Evolutionary conservation across 1,284 basidiomycete species (phyloP), one percentile per base, ranked within the genome.

Genomic region (Marasmius sp.): DNA sequence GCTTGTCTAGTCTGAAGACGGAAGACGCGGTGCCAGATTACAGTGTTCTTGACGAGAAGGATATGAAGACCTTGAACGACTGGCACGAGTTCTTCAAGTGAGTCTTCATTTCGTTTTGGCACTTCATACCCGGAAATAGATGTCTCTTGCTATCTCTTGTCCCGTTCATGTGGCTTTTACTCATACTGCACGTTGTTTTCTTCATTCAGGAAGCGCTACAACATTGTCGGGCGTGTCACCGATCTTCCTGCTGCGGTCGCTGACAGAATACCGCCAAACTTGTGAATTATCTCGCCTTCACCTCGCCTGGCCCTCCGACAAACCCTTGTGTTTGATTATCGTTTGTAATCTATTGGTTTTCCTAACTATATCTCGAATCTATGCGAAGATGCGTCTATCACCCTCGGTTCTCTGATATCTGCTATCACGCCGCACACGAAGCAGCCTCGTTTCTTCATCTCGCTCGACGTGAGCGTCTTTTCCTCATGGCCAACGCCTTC

Each of bases 11-110:
- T 68, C 79, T 98, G 68, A 94, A 95, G 67, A 77, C 82, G 5
- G 92, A 95, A 73, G 91, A 98, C 71, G 97, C 96, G 0, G 82
- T 95, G 3, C 77, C 94, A 4, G 96, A 99, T 73, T 98, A 94
- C 74, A 93, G 89, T 66, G 78, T 74, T 0, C 82, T 99, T 52
- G 83, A 85, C 58, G 88, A 87, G 65, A 85, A 85, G 66, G 93
- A 97, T 72, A 74, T 78, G 74, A 94, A 94, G 75, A 92, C 94
- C 1, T 81, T 98, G 58, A 85, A 97, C 65, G 94, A 97, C 69
- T 98, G 97, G 97, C 83, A 91, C 72, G 71, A 80, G 6, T 97
- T 96, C 68, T 83, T 82, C 69, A 69, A 71, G 81, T 81, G 68
- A 68, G 80, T 78, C 52, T 43, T 22, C 18, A 14, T 43, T 11